Evolutionary conservation across 2,329 filamentous ascomycete species (phyloP).

Genomic region (Monilinia vaccinii-corymbosi): DNA sequence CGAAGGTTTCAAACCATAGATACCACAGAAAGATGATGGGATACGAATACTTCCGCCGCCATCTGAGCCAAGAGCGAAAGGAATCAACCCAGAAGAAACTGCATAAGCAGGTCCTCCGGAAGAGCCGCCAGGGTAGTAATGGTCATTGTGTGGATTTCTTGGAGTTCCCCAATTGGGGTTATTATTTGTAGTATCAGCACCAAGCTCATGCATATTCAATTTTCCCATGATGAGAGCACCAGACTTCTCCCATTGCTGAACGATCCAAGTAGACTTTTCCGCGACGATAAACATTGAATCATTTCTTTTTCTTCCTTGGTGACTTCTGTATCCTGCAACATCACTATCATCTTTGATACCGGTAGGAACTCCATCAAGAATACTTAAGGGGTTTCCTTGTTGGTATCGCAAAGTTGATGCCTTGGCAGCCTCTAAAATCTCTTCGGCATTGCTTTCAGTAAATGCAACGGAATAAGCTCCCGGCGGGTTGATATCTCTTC

Average conservation of each 20-base stretch:
- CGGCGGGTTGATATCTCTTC: conserved; percentile 43
- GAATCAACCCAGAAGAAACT: conserved; percentile 53
- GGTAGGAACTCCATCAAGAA: conserved; percentile 75
- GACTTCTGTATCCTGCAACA: conserved; percentile 62
- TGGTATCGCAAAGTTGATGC: conserved; percentile 67
- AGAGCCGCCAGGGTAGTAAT: conserved; percentile 75
- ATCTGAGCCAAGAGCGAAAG: conserved; percentile 76
- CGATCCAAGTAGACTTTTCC: conserved; percentile 63
- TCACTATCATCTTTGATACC: conserved; percentile 78
- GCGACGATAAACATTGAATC: conserved; percentile 68
- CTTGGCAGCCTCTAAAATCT: conserved; percentile 57
- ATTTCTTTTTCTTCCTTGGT: conserved; percentile 63
- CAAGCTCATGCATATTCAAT: conserved; percentile 76
- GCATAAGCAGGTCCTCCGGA: conserved; percentile 88
- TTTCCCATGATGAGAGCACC: conserved; percentile 71
- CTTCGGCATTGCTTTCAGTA: conserved; percentile 54
- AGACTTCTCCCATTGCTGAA: conserved; percentile 58
- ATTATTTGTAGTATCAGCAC: conserved; percentile 73
- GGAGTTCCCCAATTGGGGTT: conserved; percentile 80
- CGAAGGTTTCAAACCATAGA: conserved; percentile 73
- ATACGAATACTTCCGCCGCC: conserved; percentile 58
- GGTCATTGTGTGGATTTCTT: conserved; percentile 61
- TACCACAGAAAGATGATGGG: conserved; percentile 28
- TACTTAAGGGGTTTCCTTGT: conserved; percentile 52
- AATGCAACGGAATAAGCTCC: conserved; percentile 64